Base-by-base conservation (phyloP, 495 filamentous ascomycete genomes). In the Lophium mytilinum region DNA sequence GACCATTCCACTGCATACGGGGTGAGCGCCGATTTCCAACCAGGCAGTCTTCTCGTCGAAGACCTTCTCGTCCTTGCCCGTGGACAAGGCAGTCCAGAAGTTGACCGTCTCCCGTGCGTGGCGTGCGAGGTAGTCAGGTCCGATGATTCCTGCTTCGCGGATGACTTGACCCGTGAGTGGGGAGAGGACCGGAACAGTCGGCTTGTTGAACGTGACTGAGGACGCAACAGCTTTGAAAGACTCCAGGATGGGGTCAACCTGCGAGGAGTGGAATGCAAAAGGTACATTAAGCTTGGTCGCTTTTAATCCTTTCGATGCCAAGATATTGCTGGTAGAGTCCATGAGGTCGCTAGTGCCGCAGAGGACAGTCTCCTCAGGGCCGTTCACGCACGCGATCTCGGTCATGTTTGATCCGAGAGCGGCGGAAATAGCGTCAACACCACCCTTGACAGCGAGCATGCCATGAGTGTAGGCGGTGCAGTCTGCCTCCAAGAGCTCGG, bases 391-490 rank as follows among this genome's bases (percentile, higher is more conserved):
- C 14, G 73, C 73, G 55, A 75, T 69, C 63, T 75, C 73, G 40
- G 66, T 73, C 69, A 72, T 73, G 43, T 68, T 67, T n/a, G 53
- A 50, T 55, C 72, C 71, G 52, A 75, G 66, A 47, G 66, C 66
- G 17, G 58, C 62, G n/a, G 57, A 48, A 55, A 74, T 71, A 14
- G 66, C 57, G 36, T 72, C 66, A 18, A 66, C 64, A 45, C 68
- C 66, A 19, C 65, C 73, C 62, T 73, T 73, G 42, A 79, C 71
- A 24, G 75, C 76, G n/a, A 79, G 66, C 75, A 79, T 77, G n/a
- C 70, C 69, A 60, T 94, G 90, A 4, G 81, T 89, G 56, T 85
- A 81, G 21, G 78, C 71, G 30, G 78, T 81, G 74, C 88, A 93
- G 62, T 84, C 80, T 34, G 83, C 75, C 14, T 84, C 79, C 4